Evolutionary conservation across 2,329 filamentous ascomycete genomes (phyloP), one percentile per base, ranked within the genome.

Genomic region (Purpureocillium takamizusanense): DNA sequence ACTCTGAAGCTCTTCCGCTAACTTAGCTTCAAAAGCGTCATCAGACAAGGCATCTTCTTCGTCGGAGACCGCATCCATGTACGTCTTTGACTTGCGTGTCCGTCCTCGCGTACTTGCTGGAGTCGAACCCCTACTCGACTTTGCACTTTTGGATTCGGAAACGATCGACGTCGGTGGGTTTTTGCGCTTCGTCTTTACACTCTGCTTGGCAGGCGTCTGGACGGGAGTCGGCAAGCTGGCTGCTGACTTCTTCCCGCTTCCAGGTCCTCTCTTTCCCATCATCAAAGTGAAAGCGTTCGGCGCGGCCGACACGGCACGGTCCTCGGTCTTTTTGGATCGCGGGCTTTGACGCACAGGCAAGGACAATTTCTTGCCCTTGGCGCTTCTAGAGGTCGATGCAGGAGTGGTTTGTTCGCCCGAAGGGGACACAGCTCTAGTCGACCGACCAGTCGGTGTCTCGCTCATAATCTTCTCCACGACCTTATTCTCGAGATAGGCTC

Each of bases 401-500:
- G 44, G 32, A 0, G n/a, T n/a, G n/a, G 46, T 51, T 8, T 46
- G 44, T 35, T 61, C 66, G 37, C 49, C 58, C 0, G 65, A 54
- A n/a, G 61, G 59, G 2, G 68, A 70, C 1, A 67, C 57, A 21
- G 42, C 40, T 10, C 37, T 33, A 8, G 46, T 51, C 4, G 51
- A 39, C 30, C 68, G 57, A 12, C 58, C 63, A 0, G 67, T 48
- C 0, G 42, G 25, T 2, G 42, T 39, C 0, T 49, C 46, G 11
- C 42, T 51, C 10, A 41, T 80, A 14, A 89, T 65, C 10, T 72
- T 70, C 42, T 87, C 79, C 0, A 80, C 65, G 0, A 84, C 81
- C 51, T 89, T 94, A 37, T 83, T 78, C 49, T 95, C 87, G 1
- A 97, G 65, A 42, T 90, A 95, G 13, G 83, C 76, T 21, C 89